Percentiles rank a stretch among this genome's conserved stretches.
Conservation (phyloP, 805 yeast genomes). For the Hanseniaspora singularis region DNA sequence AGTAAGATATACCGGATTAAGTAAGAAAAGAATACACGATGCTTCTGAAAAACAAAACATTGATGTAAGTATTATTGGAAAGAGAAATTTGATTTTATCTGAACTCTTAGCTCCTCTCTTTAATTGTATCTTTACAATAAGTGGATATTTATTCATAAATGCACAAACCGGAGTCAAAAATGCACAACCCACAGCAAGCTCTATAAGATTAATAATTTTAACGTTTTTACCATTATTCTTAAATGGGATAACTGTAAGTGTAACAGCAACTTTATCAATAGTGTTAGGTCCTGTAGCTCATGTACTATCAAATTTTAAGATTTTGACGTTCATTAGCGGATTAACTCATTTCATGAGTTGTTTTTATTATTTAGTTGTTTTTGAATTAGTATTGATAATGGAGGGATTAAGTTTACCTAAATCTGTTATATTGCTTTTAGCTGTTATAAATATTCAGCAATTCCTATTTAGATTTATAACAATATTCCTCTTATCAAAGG, state of each 20-base stretch:
- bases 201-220: constrained; percentile 48
- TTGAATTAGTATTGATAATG: constrained; percentile 53
- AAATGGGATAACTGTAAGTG: constrained; percentile 25
- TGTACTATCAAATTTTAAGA: constrained; percentile 23
- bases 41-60: constrained; percentile 51
- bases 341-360: constrained; percentile 45
- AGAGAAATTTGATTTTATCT: constrained; percentile 64
- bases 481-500: constrained; percentile 45
- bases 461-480: constrained; percentile 43
- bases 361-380: constrained; percentile 40
- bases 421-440: constrained; percentile 50
- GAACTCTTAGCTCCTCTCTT: constrained; percentile 66
- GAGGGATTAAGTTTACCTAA: constrained; percentile 56
- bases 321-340: constrained; percentile 39
- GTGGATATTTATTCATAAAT: constrained; percentile 71
- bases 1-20: constrained; percentile 85
- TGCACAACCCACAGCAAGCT: constrained; percentile 42
- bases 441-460: constrained; percentile 44
- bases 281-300: constrained; percentile 38
- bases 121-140: constrained; percentile 53
- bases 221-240: constrained; percentile 39
- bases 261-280: constrained; percentile 36
- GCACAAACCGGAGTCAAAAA: constrained; percentile 69
- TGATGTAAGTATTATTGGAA: constrained; percentile 63
- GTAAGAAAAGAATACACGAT: constrained; percentile 57